Evolutionary conservation across 805 yeast genomes (phyloP).

Genomic region (Jamesozyma piceae): DNA sequence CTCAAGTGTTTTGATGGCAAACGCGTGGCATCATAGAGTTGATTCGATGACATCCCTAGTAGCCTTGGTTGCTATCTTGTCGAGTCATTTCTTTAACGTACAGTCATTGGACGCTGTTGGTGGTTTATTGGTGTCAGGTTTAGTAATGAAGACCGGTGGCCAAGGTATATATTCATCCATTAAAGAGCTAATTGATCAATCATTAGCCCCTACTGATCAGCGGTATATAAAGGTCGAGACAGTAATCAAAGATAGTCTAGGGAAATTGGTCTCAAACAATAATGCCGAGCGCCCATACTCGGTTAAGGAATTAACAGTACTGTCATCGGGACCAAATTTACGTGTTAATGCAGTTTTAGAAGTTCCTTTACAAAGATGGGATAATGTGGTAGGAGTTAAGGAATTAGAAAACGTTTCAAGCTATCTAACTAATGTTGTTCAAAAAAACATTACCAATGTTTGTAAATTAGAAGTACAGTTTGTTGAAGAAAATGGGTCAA

Average conservation of each 20-base stretch:
- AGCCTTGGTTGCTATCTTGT: conserved; percentile 78
- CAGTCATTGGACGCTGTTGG: conserved; percentile 90
- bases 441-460: conserved; percentile 34
- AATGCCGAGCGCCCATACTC: conserved; percentile 33
- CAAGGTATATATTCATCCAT: conserved; percentile 61
- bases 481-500: conserved; percentile 23
- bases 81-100: conserved; percentile 68
- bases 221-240: conserved; percentile 37
- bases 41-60: conserved; percentile 88
- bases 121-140: conserved; percentile 72
- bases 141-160: conserved; percentile 79
- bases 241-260: conserved; percentile 31
- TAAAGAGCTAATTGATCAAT: conserved; percentile 70
- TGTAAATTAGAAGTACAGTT: conserved; percentile 37
- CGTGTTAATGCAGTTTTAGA: conserved; percentile 31
- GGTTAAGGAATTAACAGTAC: conserved; percentile 37
- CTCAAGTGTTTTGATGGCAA: conserved; percentile 86
- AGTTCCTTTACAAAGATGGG: conserved; percentile 40
- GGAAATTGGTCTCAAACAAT: conserved; percentile 34
- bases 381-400: conserved; percentile 32
- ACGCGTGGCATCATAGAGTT: conserved; percentile 98
- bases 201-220: conserved; percentile 43
- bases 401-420: conserved; percentile 37
- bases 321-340: conserved; percentile 51
- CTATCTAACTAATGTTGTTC: conserved; percentile 30